Conservation (phyloP, 139 green algal species). For the Zygnema circumcarinatum region DNA sequence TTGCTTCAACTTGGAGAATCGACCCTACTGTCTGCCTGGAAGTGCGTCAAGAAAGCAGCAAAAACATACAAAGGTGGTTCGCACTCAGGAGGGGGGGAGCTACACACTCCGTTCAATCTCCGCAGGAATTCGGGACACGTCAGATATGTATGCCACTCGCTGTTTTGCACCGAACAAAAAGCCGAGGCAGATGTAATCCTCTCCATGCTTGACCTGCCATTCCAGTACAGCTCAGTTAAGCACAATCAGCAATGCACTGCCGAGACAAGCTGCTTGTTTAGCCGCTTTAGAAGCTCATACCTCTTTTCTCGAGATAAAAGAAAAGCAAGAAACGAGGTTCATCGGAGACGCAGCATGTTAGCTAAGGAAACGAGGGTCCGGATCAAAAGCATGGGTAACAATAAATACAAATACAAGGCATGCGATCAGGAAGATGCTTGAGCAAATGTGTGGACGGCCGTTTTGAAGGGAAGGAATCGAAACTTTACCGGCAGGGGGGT, state of each 20-base stretch:
- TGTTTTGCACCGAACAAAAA: slow-evolving; percentile 47
- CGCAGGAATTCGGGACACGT: slow-evolving; percentile 48
- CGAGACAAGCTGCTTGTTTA: neutral
- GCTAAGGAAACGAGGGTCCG: neutral
- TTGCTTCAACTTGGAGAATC: too few relatives aligned
- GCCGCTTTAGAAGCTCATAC: neutral
- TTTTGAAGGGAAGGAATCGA: slow-evolving; percentile 15
- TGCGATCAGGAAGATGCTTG: too few relatives aligned
- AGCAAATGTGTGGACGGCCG: too few relatives aligned
- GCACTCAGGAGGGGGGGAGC: too few relatives aligned
- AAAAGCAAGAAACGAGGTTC: neutral
- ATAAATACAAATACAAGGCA: too few relatives aligned
- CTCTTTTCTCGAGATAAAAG: neutral
- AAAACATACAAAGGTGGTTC: too few relatives aligned
- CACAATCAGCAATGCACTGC: neutral
- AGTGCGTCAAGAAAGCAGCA: too few relatives aligned
- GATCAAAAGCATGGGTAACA: too few relatives aligned
- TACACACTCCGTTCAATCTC: slow-evolving; percentile 22
- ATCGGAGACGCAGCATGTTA: neutral
- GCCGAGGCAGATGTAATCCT: slow-evolving; percentile 50
- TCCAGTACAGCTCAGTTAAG: neutral
- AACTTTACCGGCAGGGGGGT: slow-evolving; percentile 44
- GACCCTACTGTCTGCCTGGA: too few relatives aligned
- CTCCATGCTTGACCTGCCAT: slow-evolving; percentile 51
- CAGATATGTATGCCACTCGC: slow-evolving; percentile 56